These are phyloP conservation scores for Botrytis medusae DNA, from an alignment of 2,329 filamentous ascomycete species.

Conservation along the genomic window DNA sequence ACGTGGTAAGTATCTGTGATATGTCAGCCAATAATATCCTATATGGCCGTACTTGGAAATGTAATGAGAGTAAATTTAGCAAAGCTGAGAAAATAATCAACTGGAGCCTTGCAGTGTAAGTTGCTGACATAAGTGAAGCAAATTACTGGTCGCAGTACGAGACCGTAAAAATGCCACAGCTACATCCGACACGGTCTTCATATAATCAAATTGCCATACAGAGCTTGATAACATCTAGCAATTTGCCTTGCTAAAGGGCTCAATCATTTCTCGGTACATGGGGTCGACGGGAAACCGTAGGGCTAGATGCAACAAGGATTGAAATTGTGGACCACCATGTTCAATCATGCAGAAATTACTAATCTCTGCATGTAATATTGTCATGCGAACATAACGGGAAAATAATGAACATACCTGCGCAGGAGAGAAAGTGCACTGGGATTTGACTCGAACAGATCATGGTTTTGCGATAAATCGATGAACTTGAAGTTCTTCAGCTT, in stretches of 20 bases:
- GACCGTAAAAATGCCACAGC: neutral
- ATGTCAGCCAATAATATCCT: constrained; percentile 17
- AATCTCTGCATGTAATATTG: neutral
- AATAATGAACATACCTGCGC: constrained; percentile 57
- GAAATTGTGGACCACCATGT: neutral
- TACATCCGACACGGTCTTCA: neutral
- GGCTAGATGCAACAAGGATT: constrained; percentile 13
- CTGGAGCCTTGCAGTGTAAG: neutral
- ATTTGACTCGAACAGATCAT: constrained; percentile 69
- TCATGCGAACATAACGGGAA: constrained; percentile 24
- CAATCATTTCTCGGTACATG: neutral
- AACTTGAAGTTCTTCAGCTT: constrained; percentile 76
- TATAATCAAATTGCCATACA: neutral
- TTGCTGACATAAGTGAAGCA: constrained; percentile 16
- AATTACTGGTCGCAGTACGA: constrained; percentile 19
- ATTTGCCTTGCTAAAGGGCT: neutral
- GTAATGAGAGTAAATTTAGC: neutral
- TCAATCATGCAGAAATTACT: constrained; percentile 5
- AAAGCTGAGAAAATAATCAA: constrained; percentile 16
- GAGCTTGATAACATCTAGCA: neutral
- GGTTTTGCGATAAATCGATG: constrained; percentile 90
- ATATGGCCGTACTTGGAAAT: neutral
- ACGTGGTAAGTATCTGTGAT: constrained; percentile 69
- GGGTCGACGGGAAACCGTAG: neutral
- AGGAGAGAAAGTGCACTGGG: constrained; percentile 74